phyloP scores from a whole-genome alignment of 495 filamentous ascomycete species.

The Penicillium bovifimosum region DNA sequence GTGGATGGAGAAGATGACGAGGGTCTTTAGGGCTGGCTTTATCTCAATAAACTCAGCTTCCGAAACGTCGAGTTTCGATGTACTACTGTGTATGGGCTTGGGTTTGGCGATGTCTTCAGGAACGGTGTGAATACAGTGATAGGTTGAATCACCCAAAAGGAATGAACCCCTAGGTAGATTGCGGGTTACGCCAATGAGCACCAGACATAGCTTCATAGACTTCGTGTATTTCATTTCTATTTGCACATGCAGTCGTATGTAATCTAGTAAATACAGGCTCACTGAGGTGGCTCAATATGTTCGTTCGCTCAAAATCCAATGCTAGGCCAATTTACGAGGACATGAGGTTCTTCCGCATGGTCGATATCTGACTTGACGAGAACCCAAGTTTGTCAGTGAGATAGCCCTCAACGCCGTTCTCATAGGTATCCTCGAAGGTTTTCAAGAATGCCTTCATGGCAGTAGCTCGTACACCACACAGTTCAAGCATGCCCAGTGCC shows the following conservation, averaged over 20 bases:
- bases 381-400: slow-evolving; percentile 21
- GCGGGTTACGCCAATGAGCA: no score
- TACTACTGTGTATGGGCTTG: not conserved
- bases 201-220: no score
- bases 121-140: no score
- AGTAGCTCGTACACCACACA: slow-evolving; percentile 23
- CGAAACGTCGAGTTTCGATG: not conserved
- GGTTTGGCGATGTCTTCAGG: no score
- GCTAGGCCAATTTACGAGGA: not conserved
- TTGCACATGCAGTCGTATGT: not conserved
- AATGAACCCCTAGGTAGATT: no score
- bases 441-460: slow-evolving; percentile 30
- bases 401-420: slow-evolving; percentile 19
- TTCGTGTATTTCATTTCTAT: no score
- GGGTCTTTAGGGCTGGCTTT: not conserved
- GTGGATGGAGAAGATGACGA: slow-evolving; percentile 9
- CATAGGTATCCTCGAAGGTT: slow-evolving; percentile 21
- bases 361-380: slow-evolving; percentile 5
- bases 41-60: not conserved
- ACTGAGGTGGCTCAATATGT: no score
- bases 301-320: no score
- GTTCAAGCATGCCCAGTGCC: slow-evolving; percentile 21
- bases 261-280: not conserved
- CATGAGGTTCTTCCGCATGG: slow-evolving; percentile 18
- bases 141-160: no score